Evolutionary conservation across 345 rosid genomes (phyloP).

Genomic region (Anacardium occidentale): DNA sequence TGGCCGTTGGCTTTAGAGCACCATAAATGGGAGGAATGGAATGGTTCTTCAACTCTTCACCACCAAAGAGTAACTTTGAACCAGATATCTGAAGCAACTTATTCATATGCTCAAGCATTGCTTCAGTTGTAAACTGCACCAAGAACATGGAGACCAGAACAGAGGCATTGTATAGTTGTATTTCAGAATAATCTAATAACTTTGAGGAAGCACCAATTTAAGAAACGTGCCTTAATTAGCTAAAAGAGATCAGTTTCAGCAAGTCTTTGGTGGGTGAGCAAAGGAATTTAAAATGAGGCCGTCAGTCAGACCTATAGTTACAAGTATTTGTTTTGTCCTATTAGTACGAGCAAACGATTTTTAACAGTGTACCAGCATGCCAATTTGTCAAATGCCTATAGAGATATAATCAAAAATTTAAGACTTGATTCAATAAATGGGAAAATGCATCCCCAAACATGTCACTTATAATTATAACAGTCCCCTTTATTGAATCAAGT

Average conservation of each 20-base stretch:
- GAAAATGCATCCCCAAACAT: neutral
- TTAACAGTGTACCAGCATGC: neutral
- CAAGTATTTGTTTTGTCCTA: neutral
- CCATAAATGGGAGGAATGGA: slow-evolving; percentile 89
- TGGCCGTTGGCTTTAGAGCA: slow-evolving; percentile 85
- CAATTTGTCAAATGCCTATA: neutral
- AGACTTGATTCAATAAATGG: neutral
- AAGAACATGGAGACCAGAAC: slow-evolving; percentile 6
- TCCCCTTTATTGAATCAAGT: too few species aligned
- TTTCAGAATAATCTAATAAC: neutral
- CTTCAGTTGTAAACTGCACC: slow-evolving; percentile 77
- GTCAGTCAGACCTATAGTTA: neutral
- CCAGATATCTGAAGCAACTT: slow-evolving; percentile 79
- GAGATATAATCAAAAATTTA: neutral
- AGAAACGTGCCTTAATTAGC: neutral
- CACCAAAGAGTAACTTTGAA: slow-evolving; percentile 88
- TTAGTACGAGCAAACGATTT: neutral
- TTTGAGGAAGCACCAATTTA: neutral
- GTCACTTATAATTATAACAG: neutral
- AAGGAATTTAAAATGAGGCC: neutral
- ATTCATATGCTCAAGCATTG: slow-evolving; percentile 78
- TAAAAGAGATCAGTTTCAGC: neutral
- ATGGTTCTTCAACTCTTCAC: slow-evolving; percentile 69
- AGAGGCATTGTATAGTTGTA: neutral
- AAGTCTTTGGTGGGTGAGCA: neutral